These are phyloP conservation scores for Microdochium paspali DNA, from an alignment of 2,329 filamentous ascomycete genomes.

Conservation along the genomic window DNA sequence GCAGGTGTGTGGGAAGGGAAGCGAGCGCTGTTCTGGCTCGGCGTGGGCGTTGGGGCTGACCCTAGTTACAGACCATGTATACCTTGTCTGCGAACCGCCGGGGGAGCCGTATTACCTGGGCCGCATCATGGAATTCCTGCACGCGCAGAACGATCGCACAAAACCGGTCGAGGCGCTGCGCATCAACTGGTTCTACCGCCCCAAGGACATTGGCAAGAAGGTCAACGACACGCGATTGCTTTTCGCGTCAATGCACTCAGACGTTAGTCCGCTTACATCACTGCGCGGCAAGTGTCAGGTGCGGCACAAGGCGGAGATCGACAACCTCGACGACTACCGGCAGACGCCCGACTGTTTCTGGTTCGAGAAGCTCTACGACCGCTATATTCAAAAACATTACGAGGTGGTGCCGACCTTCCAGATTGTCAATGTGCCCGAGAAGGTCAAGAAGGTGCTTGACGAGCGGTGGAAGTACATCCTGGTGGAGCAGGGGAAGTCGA, in stretches of 20 bases:
- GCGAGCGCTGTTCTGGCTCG: neutral
- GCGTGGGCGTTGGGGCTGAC: slow-evolving; percentile 17
- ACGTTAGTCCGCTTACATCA: slow-evolving; percentile 85
- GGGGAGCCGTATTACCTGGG: slow-evolving; percentile 97
- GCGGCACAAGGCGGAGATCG: slow-evolving; percentile 77
- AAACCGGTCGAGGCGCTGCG: slow-evolving; percentile 77
- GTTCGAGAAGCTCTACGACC: slow-evolving; percentile 96
- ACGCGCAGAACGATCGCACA: slow-evolving; percentile 62
- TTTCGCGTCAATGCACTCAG: slow-evolving; percentile 97
- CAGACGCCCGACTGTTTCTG: slow-evolving; percentile 83
- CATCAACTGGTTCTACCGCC: slow-evolving; percentile 97
- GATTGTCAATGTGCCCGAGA: slow-evolving; percentile 92
- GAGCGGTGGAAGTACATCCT: slow-evolving; percentile 95
- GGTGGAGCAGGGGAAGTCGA: slow-evolving; percentile 85
- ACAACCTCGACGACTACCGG: slow-evolving; percentile 73
- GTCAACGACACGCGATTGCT: slow-evolving; percentile 83
- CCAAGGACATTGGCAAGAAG: slow-evolving; percentile 89
- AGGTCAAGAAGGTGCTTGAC: slow-evolving; percentile 91
- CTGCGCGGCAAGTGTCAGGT: slow-evolving; percentile 91
- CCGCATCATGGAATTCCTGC: slow-evolving; percentile 96
- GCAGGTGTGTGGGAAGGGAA: neutral
- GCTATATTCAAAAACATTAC: slow-evolving; percentile 96
- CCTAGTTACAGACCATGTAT: slow-evolving; percentile 59
- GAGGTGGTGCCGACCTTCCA: slow-evolving; percentile 86
- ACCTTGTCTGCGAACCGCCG: slow-evolving; percentile 93